Evolutionary conservation across 2,329 filamentous ascomycete species (phyloP).

Genomic region (Grosmannia huntii): DNA sequence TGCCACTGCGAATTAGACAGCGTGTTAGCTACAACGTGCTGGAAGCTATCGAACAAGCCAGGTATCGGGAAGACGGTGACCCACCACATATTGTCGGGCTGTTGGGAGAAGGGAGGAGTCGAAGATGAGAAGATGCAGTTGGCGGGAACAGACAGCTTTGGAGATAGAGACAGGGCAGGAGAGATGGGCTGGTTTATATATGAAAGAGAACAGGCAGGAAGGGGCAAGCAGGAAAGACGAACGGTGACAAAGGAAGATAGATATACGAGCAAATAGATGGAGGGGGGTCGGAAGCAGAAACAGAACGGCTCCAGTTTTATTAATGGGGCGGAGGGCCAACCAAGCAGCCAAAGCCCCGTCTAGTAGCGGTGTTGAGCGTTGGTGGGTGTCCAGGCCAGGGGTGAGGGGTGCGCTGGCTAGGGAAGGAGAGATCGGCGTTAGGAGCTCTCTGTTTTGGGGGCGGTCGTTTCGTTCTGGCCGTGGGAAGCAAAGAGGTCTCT

Average conservation of each 20-base stretch:
- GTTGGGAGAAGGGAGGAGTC: not conserved
- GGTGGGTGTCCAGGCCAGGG: not conserved
- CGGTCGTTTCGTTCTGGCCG: not conserved
- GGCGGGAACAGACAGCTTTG: not conserved
- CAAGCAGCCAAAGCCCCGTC: not conserved
- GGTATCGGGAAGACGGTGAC: slow-evolving; percentile 2
- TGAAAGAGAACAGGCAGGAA: not conserved
- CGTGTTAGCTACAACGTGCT: not conserved
- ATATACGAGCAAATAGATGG: not conserved
- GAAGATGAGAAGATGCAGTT: not conserved
- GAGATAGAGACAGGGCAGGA: not conserved
- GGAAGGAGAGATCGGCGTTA: not conserved
- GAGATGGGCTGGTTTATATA: not conserved
- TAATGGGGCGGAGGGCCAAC: slow-evolving; percentile 5
- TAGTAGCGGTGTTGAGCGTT: not conserved
- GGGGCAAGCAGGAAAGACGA: not conserved
- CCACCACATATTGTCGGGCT: slow-evolving; percentile 23
- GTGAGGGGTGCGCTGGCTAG: not conserved
- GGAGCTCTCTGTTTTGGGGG: not conserved
- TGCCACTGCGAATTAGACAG: slow-evolving; percentile 48
- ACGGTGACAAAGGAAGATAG: not conserved
- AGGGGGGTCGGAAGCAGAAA: not conserved
- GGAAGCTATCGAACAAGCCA: not conserved
- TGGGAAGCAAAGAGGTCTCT: too few relatives aligned
- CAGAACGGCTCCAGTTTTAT: slow-evolving; percentile 1